Conservation (phyloP, 306 rosid species). For the Lathyrus aphaca region DNA sequence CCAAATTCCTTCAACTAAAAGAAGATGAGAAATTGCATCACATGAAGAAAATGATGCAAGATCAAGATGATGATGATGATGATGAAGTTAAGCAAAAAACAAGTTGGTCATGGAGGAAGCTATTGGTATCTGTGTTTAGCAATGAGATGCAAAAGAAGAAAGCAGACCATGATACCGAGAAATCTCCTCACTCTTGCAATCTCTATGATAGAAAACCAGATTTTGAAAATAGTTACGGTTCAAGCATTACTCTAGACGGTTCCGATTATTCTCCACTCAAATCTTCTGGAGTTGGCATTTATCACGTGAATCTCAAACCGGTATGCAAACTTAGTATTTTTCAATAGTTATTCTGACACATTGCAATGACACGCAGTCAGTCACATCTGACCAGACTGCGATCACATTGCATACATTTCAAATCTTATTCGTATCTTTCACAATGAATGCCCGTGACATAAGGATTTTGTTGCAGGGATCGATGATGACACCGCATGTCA, state of each 20-base stretch:
- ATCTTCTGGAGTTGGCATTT: slow-evolving; percentile 60
- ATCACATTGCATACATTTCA: background rate
- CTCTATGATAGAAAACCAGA: slow-evolving; percentile 59
- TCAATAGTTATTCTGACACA: background rate
- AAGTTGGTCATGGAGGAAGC: slow-evolving; percentile 74
- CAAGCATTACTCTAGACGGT: slow-evolving; percentile 69
- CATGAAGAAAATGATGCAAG: slow-evolving; percentile 48
- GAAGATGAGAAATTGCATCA: slow-evolving; percentile 52
- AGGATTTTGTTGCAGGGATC: slow-evolving; percentile 56
- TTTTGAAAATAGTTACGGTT: slow-evolving; percentile 67
- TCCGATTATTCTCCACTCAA: slow-evolving; percentile 56
- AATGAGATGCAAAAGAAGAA: slow-evolving; percentile 13
- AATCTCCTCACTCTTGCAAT: slow-evolving; percentile 63
- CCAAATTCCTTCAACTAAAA: slow-evolving; percentile 61
- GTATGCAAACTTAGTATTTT: slow-evolving; percentile 36
- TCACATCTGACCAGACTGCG: background rate
- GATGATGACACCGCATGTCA: slow-evolving; percentile 89
- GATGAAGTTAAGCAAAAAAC: slow-evolving; percentile 33
- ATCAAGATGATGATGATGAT: slow-evolving; percentile 24
- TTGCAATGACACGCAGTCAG: background rate
- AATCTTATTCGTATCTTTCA: background rate
- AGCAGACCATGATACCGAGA: slow-evolving; percentile 28
- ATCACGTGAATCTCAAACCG: slow-evolving; percentile 75
- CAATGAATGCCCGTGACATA: background rate
- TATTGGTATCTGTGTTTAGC: slow-evolving; percentile 47